Conservation (phyloP, 2,329 filamentous ascomycete species). For the Botrytis sinoallii region DNA sequence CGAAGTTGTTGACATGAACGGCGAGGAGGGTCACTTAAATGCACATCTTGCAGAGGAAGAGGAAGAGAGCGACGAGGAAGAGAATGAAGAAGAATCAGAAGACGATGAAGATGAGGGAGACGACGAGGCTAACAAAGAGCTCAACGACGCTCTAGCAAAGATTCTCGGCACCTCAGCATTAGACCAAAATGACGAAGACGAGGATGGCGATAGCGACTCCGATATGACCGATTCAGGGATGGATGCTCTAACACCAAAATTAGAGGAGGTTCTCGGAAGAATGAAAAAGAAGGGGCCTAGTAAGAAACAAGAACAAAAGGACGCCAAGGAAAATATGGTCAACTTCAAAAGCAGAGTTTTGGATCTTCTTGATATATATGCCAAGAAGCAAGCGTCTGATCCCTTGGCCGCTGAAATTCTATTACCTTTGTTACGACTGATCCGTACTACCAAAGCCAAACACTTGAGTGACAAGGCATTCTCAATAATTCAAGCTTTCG, state of each 20-base stretch:
- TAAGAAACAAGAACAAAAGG: slow-evolving; percentile 80
- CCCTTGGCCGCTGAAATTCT: slow-evolving; percentile 66
- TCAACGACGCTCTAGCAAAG: slow-evolving; percentile 71
- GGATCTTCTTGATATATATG: slow-evolving; percentile 80
- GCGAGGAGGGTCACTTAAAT: slow-evolving; percentile 41
- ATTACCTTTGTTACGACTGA: slow-evolving; percentile 71
- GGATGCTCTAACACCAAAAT: slow-evolving; percentile 80
- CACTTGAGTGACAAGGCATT: slow-evolving; percentile 71
- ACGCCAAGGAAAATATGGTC: slow-evolving; percentile 82
- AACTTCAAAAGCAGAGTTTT: slow-evolving; percentile 95
- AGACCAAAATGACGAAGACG: slow-evolving; percentile 55
- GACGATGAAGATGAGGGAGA: slow-evolving; percentile 40
- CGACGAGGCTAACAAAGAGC: slow-evolving; percentile 43
- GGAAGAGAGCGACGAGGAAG: slow-evolving; percentile 45
- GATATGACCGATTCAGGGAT: slow-evolving; percentile 97
- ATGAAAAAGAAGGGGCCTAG: slow-evolving; percentile 57
- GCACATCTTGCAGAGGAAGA: slow-evolving; percentile 43
- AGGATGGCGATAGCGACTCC: slow-evolving; percentile 59
- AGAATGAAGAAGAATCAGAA: slow-evolving; percentile 40
- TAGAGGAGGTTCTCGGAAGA: slow-evolving; percentile 82
- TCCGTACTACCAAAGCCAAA: slow-evolving; percentile 73
- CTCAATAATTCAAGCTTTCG: slow-evolving; percentile 69
- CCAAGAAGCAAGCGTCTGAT: slow-evolving; percentile 72
- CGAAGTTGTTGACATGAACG: slow-evolving; percentile 49
- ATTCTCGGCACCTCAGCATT: slow-evolving; percentile 70